These are phyloP conservation scores for Volvox carteri DNA, from an alignment of 163 green algal species.

Conservation along the genomic window DNA sequence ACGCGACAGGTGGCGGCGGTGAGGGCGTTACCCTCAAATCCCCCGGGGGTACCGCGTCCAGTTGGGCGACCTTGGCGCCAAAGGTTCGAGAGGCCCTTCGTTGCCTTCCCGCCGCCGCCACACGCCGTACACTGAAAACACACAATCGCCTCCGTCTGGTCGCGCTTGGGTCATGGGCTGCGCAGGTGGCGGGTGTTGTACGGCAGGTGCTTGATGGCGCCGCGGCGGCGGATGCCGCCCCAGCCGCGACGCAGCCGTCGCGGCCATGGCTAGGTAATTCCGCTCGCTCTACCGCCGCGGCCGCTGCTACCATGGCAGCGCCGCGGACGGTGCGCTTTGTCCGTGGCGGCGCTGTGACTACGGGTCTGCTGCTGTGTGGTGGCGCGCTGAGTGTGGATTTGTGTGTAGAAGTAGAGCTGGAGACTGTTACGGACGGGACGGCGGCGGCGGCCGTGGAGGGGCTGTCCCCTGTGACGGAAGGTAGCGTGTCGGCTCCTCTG, in stretches of 20 bases:
- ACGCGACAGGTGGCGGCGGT: background rate
- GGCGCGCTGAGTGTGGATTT: slow-evolving; percentile 15
- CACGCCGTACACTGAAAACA: background rate
- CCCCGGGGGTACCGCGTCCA: background rate
- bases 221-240: background rate
- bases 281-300: background rate
- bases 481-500: too few species aligned
- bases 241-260: background rate
- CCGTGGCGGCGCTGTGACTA: background rate
- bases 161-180: background rate
- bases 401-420: slow-evolving; percentile 5
- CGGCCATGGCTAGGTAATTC: background rate
- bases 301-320: background rate
- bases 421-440: too few species aligned
- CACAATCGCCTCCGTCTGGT: background rate
- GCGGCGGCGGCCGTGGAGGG: too few species aligned
- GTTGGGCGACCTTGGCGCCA: background rate
- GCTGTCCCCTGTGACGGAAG: too few species aligned
- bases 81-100: background rate
- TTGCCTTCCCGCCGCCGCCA: background rate
- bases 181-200: background rate
- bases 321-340: background rate
- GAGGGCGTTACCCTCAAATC: background rate
- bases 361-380: background rate
- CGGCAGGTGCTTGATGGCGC: background rate